Conservation (phyloP, 768 basidiomycete genomes). For the Cystobasidium tubakii region DNA sequence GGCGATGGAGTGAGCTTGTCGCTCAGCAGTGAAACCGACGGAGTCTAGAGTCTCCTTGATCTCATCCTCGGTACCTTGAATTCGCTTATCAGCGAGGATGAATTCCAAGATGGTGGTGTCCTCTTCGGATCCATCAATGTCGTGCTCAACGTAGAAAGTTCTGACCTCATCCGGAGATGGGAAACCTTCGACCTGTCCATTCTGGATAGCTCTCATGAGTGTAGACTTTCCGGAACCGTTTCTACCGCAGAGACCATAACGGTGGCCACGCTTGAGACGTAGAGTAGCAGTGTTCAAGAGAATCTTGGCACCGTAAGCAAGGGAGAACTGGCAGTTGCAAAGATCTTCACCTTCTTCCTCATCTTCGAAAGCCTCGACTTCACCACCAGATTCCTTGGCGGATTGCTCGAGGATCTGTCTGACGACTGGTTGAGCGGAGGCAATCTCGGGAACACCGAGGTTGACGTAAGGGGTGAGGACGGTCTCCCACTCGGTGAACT, state of each 20-base stretch:
- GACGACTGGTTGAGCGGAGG: conserved; percentile 68
- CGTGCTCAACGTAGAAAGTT: conserved; percentile 95
- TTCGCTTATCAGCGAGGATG: conserved; percentile 67
- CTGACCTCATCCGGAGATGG: conserved; percentile 79
- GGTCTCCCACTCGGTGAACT: conserved; percentile 49
- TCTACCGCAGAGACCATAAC: conserved; percentile 90
- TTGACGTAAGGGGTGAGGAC: conserved; percentile 44
- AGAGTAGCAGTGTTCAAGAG: conserved; percentile 90
- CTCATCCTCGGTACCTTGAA: conserved; percentile 49
- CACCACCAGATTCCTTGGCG: conserved; percentile 48
- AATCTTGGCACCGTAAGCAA: conserved; percentile 62
- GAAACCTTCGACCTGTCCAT: conserved; percentile 81
- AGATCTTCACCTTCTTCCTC: conserved; percentile 67
- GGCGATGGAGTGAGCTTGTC: conserved; percentile 79
- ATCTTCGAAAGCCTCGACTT: conserved; percentile 46
- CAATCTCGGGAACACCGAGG: conserved; percentile 53
- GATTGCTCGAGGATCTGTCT: conserved; percentile 62
- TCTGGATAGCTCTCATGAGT: conserved; percentile 86
- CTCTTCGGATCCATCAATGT: conserved; percentile 58
- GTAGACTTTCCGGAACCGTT: conserved; percentile 96
- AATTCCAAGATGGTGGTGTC: conserved; percentile 77
- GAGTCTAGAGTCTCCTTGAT: conserved; percentile 72
- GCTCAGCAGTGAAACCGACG: conserved; percentile 84
- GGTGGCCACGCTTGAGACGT: conserved; percentile 78
- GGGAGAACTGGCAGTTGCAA: conserved; percentile 89